These are phyloP conservation scores for Phaeotremella fagi DNA, from an alignment of 768 basidiomycete species.

Conservation along the genomic window DNA sequence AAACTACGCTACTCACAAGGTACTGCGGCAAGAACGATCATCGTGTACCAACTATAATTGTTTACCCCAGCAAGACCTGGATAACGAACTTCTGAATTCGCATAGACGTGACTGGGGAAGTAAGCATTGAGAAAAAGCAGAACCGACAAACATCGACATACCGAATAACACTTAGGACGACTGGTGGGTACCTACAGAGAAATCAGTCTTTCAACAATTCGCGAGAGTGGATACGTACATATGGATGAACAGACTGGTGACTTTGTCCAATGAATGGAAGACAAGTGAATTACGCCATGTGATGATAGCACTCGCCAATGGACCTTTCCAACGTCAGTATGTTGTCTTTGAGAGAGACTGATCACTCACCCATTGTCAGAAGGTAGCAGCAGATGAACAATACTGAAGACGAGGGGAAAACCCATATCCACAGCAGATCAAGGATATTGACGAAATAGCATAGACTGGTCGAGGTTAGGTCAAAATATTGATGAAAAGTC, in stretches of 20 bases:
- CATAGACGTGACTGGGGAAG: conserved; percentile 84
- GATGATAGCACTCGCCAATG: conserved; percentile 87
- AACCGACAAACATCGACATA: conserved; percentile 6
- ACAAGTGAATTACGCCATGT: conserved; percentile 98
- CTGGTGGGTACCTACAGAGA: conserved; percentile 61
- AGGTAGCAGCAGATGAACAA: conserved; percentile 91
- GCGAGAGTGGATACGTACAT: conserved; percentile 49
- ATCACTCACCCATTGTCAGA: conserved; percentile 64
- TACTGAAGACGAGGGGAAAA: conserved; percentile 67
- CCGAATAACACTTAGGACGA: conserved; percentile 79
- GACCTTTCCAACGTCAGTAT: too few relatives aligned
- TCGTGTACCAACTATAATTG: conserved; percentile 63
- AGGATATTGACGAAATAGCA: conserved; percentile 93
- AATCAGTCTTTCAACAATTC: background rate
- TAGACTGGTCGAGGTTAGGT: conserved; percentile 44
- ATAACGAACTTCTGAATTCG: conserved; percentile 70
- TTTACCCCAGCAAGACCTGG: conserved; percentile 73
- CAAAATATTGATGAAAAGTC: background rate
- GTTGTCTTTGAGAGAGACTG: background rate
- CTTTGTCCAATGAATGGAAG: conserved; percentile 95
- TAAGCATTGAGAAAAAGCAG: background rate
- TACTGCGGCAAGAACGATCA: conserved; percentile 70
- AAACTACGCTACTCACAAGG: conserved; percentile 61
- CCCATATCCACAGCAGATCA: conserved; percentile 86
- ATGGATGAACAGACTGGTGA: conserved; percentile 91